Base-by-base conservation (phyloP, 495 filamentous ascomycete genomes). In the Talaromyces liani region DNA sequence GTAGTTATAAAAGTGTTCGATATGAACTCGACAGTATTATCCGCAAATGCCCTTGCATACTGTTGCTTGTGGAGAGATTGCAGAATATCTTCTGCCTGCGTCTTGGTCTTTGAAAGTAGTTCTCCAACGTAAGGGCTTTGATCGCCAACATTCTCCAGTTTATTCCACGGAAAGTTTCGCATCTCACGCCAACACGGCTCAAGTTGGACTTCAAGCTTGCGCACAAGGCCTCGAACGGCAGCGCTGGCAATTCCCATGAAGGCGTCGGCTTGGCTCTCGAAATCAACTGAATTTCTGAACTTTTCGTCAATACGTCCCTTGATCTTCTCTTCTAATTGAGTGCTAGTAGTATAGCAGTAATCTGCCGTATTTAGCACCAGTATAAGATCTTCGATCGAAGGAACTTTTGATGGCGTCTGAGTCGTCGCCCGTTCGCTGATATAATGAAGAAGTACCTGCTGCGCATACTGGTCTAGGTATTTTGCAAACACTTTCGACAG, bases 201-300 rank as follows among this genome's bases (percentile, higher is more conserved):
- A 66, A 91, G 86, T 25, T 88, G 87, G 6, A 88, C 63, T 67
- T 97, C 92, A 9, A 96, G 89, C 67, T 87, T 88, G 61, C 89
- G 85, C 1, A 97, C 92, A 58, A 98, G 84, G 4, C 88, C 84
- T 39, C 91, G 82, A 9, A 98, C 88, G 8, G 91, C 91, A 20
- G 93, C 90, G 68, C 88, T 92, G 2, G 92, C 93, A 59, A 98
- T 92, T 4, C 92, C 92, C 84, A 97, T 91, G 77, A 98, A 98
- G 0, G 92, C 84, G 76, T 98, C 94, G 1, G 90, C 89, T 70
- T 98, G 95, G 31, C 87, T 91, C 63, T 96, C 93, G 36, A 98
- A 78, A 72, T 98, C 93, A 3, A 98, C 88, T 39, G 81, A 87
- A 36, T 85, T 74, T 41, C 85, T 85, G 57, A 96, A 77, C 1